These are phyloP conservation scores for Acacia crassicarpa DNA, from an alignment of 306 rosid species.

Conservation along the genomic window DNA sequence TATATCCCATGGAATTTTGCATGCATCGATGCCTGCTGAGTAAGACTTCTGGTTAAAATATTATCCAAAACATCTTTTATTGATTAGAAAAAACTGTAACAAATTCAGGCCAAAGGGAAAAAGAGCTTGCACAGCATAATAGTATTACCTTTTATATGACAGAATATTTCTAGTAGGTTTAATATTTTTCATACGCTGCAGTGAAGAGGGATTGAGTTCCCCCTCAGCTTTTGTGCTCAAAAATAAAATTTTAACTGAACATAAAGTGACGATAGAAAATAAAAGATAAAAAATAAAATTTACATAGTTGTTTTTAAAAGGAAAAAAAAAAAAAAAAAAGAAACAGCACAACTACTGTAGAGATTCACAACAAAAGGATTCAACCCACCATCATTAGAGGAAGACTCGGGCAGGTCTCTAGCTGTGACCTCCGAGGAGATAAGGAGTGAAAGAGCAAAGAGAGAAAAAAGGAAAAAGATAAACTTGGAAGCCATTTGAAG, in stretches of 20 bases:
- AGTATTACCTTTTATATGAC: neutral
- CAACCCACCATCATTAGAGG: constrained; percentile 32
- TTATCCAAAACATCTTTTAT: neutral
- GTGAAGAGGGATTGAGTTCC: neutral
- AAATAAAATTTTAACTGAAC: neutral
- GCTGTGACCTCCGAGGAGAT: constrained; percentile 35
- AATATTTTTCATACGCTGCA: neutral
- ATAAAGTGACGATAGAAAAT: no score
- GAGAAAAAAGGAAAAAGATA: constrained; percentile 27
- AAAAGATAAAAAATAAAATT: no score
- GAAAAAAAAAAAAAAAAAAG: no score
- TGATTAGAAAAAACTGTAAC: neutral
- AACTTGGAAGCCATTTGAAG: constrained; percentile 43
- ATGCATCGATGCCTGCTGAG: no score
- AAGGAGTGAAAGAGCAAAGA: constrained; percentile 41
- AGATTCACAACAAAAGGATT: neutral
- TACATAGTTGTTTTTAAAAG: no score
- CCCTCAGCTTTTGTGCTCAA: neutral
- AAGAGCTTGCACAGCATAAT: neutral
- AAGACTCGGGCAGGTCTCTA: constrained; percentile 30
- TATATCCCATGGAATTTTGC: neutral
- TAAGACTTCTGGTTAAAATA: neutral
- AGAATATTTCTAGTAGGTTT: neutral
- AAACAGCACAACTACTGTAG: neutral
- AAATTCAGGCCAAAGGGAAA: neutral